These are phyloP conservation scores for Delitschia confertaspora DNA, from an alignment of 495 filamentous ascomycete species.

Conservation along the genomic window DNA sequence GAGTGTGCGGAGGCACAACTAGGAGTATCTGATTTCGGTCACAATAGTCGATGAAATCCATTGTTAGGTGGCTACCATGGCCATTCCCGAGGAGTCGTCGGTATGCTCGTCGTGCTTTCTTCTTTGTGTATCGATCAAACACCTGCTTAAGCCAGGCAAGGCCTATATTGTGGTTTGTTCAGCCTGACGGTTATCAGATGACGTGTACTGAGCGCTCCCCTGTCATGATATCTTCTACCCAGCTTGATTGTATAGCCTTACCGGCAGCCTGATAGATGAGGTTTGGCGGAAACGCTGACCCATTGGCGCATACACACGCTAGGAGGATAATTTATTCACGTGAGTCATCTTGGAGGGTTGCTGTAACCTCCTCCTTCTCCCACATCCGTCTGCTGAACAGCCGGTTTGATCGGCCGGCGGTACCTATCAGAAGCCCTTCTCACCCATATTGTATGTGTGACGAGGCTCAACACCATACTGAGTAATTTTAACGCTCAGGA, in stretches of 20 bases:
- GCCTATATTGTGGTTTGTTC: not conserved
- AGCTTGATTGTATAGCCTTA: constrained; percentile 4
- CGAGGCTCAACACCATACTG: constrained; percentile 19
- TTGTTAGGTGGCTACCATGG: constrained; percentile 18
- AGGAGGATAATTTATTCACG: too few species aligned
- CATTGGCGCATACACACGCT: too few species aligned
- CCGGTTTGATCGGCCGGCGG: constrained; percentile 1
- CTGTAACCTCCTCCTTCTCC: constrained; percentile 5
- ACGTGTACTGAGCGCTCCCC: not conserved
- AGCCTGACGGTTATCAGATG: not conserved
- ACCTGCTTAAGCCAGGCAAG: too few species aligned
- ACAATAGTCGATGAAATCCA: constrained; percentile 20
- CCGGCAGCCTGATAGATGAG: too few species aligned
- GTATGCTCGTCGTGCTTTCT: not conserved
- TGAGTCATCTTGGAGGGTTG: constrained; percentile 1
- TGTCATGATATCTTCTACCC: not conserved
- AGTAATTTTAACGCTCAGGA: constrained; percentile 12
- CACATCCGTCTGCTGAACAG: constrained; percentile 1
- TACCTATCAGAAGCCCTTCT: constrained; percentile 29
- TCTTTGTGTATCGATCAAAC: not conserved
- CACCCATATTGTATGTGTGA: constrained; percentile 27
- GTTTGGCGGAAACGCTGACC: too few species aligned
- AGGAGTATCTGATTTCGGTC: not conserved
- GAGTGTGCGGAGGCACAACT: not conserved
- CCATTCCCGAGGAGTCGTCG: constrained; percentile 20